phyloP scores from a whole-genome alignment of 2,329 filamentous ascomycete species.

The Simplicillium aogashimaense region DNA sequence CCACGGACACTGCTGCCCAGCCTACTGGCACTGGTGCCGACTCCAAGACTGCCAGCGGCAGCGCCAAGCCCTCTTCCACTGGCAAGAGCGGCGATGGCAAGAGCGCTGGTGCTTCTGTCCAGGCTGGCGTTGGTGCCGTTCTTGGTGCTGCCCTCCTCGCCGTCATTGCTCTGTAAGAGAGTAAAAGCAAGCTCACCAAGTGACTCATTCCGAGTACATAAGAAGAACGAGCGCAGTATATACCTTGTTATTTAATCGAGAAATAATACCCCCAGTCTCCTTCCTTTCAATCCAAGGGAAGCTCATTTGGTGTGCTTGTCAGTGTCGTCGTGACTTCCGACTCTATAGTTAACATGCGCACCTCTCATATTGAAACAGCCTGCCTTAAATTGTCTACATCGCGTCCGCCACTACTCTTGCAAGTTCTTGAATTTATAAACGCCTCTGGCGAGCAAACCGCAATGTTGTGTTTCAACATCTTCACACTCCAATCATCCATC shows the following conservation, averaged over 20 bases:
- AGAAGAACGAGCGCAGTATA: not conserved
- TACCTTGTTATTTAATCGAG: conserved; percentile 1
- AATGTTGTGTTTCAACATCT: too few relatives aligned
- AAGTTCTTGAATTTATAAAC: too few relatives aligned
- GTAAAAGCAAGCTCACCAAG: not conserved
- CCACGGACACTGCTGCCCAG: not conserved
- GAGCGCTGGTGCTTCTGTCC: conserved; percentile 12
- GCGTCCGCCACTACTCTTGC: too few relatives aligned
- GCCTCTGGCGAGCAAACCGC: too few relatives aligned
- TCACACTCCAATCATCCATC: too few relatives aligned
- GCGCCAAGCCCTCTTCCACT: conserved; percentile 2
- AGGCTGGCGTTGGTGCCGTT: conserved; percentile 19
- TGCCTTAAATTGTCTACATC: too few relatives aligned
- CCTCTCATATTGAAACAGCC: too few relatives aligned
- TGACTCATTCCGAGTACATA: not conserved
- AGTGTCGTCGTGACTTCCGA: too few relatives aligned
- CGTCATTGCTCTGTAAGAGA: conserved; percentile 17
- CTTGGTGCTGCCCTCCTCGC: conserved; percentile 18
- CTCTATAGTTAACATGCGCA: too few relatives aligned
- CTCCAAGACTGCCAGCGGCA: conserved; percentile 21
- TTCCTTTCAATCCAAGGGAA: too few relatives aligned
- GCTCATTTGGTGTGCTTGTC: too few relatives aligned
- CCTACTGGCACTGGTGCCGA: conserved; percentile 3
- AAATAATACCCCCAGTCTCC: not conserved
- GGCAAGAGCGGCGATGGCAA: conserved; percentile 8